Evolutionary conservation across 371 early-diverging fungal species (phyloP).

Genomic region (Thermomucor indicae-seudaticae): DNA sequence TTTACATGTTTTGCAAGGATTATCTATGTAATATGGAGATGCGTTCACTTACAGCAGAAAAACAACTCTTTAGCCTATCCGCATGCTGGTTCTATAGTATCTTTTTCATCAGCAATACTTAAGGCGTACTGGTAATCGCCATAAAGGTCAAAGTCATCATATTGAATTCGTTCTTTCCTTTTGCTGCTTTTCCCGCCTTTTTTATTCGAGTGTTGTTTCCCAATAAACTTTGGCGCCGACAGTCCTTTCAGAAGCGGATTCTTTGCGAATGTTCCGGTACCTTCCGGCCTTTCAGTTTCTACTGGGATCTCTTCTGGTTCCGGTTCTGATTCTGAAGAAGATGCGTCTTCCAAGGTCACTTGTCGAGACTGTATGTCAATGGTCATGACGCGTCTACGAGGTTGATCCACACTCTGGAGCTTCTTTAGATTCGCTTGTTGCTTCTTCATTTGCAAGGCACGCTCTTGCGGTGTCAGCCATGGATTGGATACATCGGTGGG

Average conservation of each 20-base stretch:
- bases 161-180: constrained; percentile 27
- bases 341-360: constrained; percentile 43
- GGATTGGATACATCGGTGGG: constrained; percentile 60
- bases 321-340: constrained; percentile 16
- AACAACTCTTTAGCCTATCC: too few species aligned
- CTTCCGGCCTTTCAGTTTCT: neutral
- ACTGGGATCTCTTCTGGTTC: constrained; percentile 17
- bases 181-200: constrained; percentile 16
- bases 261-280: constrained; percentile 35
- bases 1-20: too few species aligned
- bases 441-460: constrained; percentile 46
- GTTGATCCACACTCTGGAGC: constrained; percentile 39
- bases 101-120: constrained; percentile 20
- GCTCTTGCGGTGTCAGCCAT: constrained; percentile 79
- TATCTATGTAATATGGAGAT: too few species aligned
- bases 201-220: constrained; percentile 9
- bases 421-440: constrained; percentile 49
- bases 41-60: too few species aligned
- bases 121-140: constrained; percentile 22
- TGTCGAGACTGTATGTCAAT: constrained; percentile 58
- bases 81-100: constrained; percentile 15
- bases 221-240: constrained; percentile 28
- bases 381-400: constrained; percentile 61
- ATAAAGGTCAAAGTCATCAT: constrained; percentile 19
- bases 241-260: constrained; percentile 40